Evolutionary conservation across 768 basidiomycete species (phyloP), one percentile per base, ranked within the genome.

Genomic region (Mycena leptocephala): DNA sequence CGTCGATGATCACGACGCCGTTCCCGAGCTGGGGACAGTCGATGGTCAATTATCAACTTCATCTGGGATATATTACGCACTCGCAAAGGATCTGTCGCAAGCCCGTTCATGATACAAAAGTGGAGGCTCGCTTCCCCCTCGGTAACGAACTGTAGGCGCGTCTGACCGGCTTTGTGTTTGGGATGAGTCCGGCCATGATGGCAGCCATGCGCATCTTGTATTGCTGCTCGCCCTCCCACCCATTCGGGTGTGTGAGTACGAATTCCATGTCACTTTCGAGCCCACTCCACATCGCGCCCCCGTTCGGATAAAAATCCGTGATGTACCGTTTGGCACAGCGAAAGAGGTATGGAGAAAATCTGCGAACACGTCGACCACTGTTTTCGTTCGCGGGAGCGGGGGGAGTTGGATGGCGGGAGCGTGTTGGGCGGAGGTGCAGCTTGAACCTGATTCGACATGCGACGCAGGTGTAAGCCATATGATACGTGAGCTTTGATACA

Each of bases 121-220:
- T 93, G 90, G 18, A 93, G 80, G 76, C 90, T 91, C 0, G 92
- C 92, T 76, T 93, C 92, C 0, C 92, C 92, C 76, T 93, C 92
- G 0, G 92, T 93, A 22, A 93, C 86, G 69, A 93, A 89, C 1
- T 88, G 88, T 0, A 93, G 79, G 0, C 91, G 87, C 6, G n/a
- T 83, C 80, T 33, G 86, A 88, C 0, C 86, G 88, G 18, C 82
- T 82, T 1, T 79, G 81, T 85, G 63, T 88, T 82, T 0, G 87
- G 82, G 16, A 93, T 83, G 26, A 94, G 85, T 16, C 90, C 90
- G 0, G 91, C 92, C 24, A 80, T 70, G 1, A 89, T 83, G 0
- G 91, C 91, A 1, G 92, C 93, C 28, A 82, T 81, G 5, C 93
- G 88, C 84, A 93, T 91, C 78, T 88, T 84, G 28, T 83, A 83